Evolutionary conservation across 164 flowering plant genomes (phyloP), one percentile per base, ranked within the genome.

Genomic region (Stephania cephalantha): DNA sequence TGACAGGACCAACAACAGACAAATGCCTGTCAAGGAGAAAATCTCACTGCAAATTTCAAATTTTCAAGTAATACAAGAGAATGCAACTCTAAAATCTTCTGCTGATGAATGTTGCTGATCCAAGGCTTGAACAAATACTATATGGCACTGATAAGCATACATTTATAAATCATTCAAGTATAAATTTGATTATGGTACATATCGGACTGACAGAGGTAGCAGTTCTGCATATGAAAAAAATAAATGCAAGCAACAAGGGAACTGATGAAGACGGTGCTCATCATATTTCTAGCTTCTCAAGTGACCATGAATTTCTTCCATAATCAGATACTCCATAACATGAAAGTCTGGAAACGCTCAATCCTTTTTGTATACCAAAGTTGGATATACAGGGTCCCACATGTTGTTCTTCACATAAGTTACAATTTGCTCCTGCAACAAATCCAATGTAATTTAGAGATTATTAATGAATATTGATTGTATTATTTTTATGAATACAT

Each of bases 361-460:
- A 25, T 88, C 90, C 69, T 83, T 72, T 85, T 77, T 89, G 87
- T 81, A 95, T 52, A 95, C 94, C 80, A 95, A 71, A n/a, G 88
- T 90, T 58, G 99, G 95, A 80, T 95, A 95, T 52, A 79, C 87
- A 20, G 98, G 98, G 77, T 25, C 77, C 99, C 99, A 93, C 99
- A 91, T 95, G 83, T 87, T 95, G 83, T 86, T 84, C 83, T 84
- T 22, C 83, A 95, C 94, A 77, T 77, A 90, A 7, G 81, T 79
- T 6, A 46, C 20, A 50, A 89, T 81, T 84, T 91, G 98, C 76
- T 90, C 96, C 99, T 93, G 88, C 83, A 85, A 72, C 22, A 17
- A 22, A 13, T 42, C 15, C 46, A 78, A 22, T 29, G 20, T 7
- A 50, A 35, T 52, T 25, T 25, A n/a, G 44, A 42, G 9, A 50